Evolutionary conservation across 2,329 filamentous ascomycete genomes (phyloP).

Genomic region (Bipolaris sorokiniana): DNA sequence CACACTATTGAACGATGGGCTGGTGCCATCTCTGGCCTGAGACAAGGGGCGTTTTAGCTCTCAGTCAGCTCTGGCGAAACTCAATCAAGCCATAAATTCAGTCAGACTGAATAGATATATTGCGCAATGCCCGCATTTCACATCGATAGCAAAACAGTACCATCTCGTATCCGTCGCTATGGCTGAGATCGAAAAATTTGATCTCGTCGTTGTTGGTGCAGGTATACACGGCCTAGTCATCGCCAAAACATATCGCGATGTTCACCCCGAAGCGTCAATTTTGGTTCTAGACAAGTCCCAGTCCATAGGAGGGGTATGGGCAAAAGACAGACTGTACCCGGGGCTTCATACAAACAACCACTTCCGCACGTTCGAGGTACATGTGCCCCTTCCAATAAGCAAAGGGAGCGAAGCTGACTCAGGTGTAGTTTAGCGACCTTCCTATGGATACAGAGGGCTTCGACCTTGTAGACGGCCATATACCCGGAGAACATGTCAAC

Average conservation of each 20-base stretch:
- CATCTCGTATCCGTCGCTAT: background rate
- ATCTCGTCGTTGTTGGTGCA: constrained; percentile 40
- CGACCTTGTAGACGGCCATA: constrained; percentile 58
- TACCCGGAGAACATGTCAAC: constrained; percentile 64
- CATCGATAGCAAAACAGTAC: background rate
- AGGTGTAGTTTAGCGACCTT: constrained; percentile 46
- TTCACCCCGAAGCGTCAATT: constrained; percentile 51
- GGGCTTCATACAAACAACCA: constrained; percentile 55
- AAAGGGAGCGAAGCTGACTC: background rate
- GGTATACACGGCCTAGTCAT: constrained; percentile 54
- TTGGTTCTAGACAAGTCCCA: constrained; percentile 53
- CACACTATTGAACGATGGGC: background rate
- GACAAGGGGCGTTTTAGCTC: background rate
- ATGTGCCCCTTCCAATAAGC: background rate
- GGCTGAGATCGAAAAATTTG: constrained; percentile 15
- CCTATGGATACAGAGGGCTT: constrained; percentile 39
- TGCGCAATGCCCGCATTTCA: background rate
- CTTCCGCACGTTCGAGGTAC: constrained; percentile 37
- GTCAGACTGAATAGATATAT: background rate
- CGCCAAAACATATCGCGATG: constrained; percentile 57
- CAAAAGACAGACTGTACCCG: constrained; percentile 52
- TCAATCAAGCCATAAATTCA: background rate
- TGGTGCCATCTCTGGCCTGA: background rate
- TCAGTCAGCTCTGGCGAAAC: background rate
- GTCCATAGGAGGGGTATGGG: constrained; percentile 54